Conservation (phyloP, 2,329 filamentous ascomycete species). For the Beauveria australis region DNA sequence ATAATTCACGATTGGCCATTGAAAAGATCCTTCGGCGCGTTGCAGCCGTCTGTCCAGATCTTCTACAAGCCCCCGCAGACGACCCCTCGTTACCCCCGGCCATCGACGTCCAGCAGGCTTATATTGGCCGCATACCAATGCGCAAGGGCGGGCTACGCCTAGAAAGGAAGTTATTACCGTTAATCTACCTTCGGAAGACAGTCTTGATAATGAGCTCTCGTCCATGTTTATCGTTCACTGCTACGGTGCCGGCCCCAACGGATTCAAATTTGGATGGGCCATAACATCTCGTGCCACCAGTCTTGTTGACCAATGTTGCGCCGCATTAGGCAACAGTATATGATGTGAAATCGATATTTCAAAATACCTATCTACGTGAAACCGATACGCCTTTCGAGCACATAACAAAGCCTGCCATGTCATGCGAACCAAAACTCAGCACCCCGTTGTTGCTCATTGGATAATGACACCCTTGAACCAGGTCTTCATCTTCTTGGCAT, state of each 20-base stretch:
- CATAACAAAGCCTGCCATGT: not conserved
- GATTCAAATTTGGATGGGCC: conserved; percentile 7
- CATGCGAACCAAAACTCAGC: not conserved
- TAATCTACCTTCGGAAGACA: not conserved
- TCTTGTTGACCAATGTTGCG: not conserved
- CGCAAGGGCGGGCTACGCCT: conserved; percentile 4
- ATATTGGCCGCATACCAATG: conserved; percentile 7
- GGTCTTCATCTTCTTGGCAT: conserved; percentile 23
- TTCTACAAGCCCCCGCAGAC: not conserved
- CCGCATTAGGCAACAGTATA: not conserved
- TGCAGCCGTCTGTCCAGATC: not conserved
- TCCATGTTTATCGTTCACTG: not conserved
- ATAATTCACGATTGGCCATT: not conserved
- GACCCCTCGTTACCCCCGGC: not conserved
- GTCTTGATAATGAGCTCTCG: not conserved
- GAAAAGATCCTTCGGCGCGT: not conserved
- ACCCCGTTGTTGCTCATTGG: not conserved
- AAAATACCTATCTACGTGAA: not conserved
- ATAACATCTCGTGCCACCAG: not conserved
- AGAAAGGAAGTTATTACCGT: not conserved
- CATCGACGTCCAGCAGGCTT: not conserved
- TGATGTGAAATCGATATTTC: not conserved
- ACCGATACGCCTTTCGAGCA: not conserved
- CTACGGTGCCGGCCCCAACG: conserved; percentile 6
- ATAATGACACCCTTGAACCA: conserved; percentile 20